A percentile compares a stretch with the other conserved stretches of the same genome.
These are phyloP conservation scores for Coemansia sp. DNA, from an alignment of 192 early-diverging fungal species.

Conservation along the genomic window DNA sequence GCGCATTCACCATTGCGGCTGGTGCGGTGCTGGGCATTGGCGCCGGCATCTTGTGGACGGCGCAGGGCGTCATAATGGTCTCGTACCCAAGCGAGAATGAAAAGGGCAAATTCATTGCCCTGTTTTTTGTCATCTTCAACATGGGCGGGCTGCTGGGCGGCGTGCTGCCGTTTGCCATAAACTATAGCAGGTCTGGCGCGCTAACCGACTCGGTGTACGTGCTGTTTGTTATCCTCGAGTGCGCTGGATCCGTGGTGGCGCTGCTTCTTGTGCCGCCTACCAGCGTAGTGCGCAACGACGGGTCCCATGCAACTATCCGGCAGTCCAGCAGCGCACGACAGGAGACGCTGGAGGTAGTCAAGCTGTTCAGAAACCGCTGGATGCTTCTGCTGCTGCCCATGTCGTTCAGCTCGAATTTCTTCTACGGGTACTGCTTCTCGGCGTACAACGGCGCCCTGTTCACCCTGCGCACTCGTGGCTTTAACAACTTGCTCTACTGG, in stretches of 20 bases:
- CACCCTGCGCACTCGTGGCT: constrained; percentile 61
- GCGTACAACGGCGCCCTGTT: constrained; percentile 59
- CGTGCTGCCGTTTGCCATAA: constrained; percentile 62
- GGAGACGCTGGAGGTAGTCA: constrained; percentile 57
- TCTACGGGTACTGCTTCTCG: constrained; percentile 72
- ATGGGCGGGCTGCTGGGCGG: constrained; percentile 73
- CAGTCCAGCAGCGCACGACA: constrained; percentile 52
- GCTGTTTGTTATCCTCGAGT: constrained; percentile 70
- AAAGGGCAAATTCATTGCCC: constrained; percentile 75
- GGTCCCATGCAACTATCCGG: constrained; percentile 58
- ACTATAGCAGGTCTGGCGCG: constrained; percentile 48
- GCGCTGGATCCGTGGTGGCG: constrained; percentile 55
- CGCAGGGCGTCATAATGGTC: constrained; percentile 75
- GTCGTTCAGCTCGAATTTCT: constrained; percentile 74
- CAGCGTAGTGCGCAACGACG: constrained; percentile 66
- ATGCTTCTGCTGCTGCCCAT: constrained; percentile 70
- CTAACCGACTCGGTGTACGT: constrained; percentile 68
- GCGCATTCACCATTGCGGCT: constrained; percentile 59
- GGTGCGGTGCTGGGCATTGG: constrained; percentile 74
- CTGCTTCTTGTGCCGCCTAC: constrained; percentile 57
- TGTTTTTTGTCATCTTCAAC: constrained; percentile 81
- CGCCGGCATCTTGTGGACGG: constrained; percentile 67
- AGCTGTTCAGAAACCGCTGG: constrained; percentile 60
- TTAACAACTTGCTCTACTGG: constrained; percentile 82
- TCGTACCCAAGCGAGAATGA: constrained; percentile 73